Evolutionary conservation across 768 basidiomycete genomes (phyloP).

Genomic region (Artomyces pyxidatus): DNA sequence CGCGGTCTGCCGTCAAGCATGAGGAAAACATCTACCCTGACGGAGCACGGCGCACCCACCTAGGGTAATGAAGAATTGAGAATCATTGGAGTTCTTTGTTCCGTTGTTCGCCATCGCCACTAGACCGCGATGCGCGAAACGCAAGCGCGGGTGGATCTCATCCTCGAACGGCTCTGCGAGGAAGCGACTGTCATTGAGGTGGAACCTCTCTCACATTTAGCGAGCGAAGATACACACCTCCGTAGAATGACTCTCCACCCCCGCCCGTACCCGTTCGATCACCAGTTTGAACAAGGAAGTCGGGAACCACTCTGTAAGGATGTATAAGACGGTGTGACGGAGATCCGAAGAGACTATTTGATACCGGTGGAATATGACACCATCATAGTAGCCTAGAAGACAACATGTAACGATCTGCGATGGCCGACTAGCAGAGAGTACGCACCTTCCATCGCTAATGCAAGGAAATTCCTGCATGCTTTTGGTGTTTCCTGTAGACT

Average conservation of each 20-base stretch:
- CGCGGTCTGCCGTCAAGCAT: slow-evolving; percentile 47
- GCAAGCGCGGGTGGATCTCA: slow-evolving; percentile 87
- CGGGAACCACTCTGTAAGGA: slow-evolving; percentile 65
- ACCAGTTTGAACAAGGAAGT: slow-evolving; percentile 92
- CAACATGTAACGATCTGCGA: not conserved
- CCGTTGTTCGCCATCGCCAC: slow-evolving; percentile 94
- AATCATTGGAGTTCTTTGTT: slow-evolving; percentile 81
- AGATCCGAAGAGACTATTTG: not conserved
- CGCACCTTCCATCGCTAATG: slow-evolving; percentile 84
- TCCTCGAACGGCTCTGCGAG: slow-evolving; percentile 79
- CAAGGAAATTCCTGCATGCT: slow-evolving; percentile 86
- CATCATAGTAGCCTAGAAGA: slow-evolving; percentile 84
- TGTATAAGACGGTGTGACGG: not conserved
- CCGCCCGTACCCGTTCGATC: slow-evolving; percentile 87
- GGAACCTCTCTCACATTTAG: not conserved
- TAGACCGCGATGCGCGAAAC: slow-evolving; percentile 83
- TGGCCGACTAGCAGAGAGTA: slow-evolving; percentile 8
- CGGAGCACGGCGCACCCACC: slow-evolving; percentile 34
- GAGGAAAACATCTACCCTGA: not conserved
- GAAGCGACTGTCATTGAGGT: not conserved
- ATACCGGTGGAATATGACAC: slow-evolving; percentile 88
- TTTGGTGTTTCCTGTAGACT: slow-evolving; percentile 77
- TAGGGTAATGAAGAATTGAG: slow-evolving; percentile 93
- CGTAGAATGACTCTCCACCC: slow-evolving; percentile 93
- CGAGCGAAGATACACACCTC: slow-evolving; percentile 46